Conservation (phyloP, 2,329 filamentous ascomycete species). For the Trichoderma sp. region DNA sequence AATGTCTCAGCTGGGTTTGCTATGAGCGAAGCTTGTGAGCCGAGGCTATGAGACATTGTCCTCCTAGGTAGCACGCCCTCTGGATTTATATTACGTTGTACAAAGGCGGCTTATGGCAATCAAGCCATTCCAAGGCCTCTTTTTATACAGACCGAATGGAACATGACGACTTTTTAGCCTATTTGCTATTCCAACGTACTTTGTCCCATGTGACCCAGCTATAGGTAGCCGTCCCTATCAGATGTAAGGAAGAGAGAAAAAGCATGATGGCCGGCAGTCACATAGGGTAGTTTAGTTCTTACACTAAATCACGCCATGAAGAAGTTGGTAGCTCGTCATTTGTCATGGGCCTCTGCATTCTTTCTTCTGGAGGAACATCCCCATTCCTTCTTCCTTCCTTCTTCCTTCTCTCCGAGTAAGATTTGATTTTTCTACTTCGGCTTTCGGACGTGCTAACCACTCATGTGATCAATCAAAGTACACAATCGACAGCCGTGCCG, state of each 20-base stretch:
- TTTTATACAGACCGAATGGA: slow-evolving; percentile 4
- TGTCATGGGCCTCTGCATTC: neutral
- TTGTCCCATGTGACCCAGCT: slow-evolving; percentile 5
- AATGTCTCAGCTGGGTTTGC: neutral
- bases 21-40: neutral
- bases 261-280: neutral
- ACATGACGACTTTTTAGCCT: slow-evolving; percentile 16
- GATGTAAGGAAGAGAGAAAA: neutral
- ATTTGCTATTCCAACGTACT: neutral
- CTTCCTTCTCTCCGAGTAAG: neutral
- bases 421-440: neutral
- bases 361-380: no score
- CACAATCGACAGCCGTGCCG: neutral
- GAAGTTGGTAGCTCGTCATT: slow-evolving; percentile 20
- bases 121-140: slow-evolving; percentile 6
- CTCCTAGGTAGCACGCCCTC: neutral
- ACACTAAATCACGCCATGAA: slow-evolving; percentile 14
- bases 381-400: neutral
- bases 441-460: neutral
- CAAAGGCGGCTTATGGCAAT: neutral
- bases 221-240: neutral
- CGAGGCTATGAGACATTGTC: neutral
- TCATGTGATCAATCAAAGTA: slow-evolving; percentile 10
- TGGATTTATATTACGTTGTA: neutral
- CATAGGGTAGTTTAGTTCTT: neutral